Conservation (phyloP, 129 eudicot species). For the Deinandra increscens region DNA sequence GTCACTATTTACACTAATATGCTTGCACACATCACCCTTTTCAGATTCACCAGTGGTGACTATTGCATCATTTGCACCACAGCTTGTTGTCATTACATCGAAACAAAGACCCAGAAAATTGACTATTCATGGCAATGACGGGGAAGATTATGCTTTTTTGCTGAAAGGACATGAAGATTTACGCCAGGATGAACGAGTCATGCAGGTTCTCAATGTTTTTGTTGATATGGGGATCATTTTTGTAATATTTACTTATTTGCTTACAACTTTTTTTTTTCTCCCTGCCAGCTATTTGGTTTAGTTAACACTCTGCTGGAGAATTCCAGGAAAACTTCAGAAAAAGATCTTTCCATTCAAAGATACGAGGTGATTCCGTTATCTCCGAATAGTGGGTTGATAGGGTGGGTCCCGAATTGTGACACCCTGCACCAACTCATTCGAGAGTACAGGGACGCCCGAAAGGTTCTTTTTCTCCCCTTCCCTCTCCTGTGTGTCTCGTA, state of each 20-base stretch:
- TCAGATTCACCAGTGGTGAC: conserved; percentile 89
- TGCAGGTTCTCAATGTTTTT: conserved; percentile 62
- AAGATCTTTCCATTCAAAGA: conserved; percentile 86
- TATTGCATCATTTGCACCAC: conserved; percentile 82
- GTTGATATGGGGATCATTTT: background rate
- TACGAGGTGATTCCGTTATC: conserved; percentile 87
- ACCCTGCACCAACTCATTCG: conserved; percentile 93
- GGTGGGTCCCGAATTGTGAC: conserved; percentile 97
- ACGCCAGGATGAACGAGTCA: conserved; percentile 98
- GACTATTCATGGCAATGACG: conserved; percentile 95
- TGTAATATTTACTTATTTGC: background rate
- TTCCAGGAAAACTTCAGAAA: conserved; percentile 85
- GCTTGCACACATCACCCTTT: background rate
- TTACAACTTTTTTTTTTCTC: background rate
- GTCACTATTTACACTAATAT: background rate
- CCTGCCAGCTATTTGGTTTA: conserved; percentile 84
- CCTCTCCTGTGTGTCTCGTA: background rate
- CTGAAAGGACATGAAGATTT: conserved; percentile 98
- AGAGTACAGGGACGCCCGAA: conserved; percentile 95
- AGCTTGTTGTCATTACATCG: conserved; percentile 90
- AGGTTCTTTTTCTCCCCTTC: conserved; percentile 36
- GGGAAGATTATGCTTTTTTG: conserved; percentile 92
- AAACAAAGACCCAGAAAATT: conserved; percentile 95
- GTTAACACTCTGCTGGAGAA: conserved; percentile 94
- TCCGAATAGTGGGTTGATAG: conserved; percentile 96